Evolutionary conservation across 73 alveolate genomes (phyloP), one percentile per base, ranked within the genome.

Genomic region (Paramecium biaurelia): DNA sequence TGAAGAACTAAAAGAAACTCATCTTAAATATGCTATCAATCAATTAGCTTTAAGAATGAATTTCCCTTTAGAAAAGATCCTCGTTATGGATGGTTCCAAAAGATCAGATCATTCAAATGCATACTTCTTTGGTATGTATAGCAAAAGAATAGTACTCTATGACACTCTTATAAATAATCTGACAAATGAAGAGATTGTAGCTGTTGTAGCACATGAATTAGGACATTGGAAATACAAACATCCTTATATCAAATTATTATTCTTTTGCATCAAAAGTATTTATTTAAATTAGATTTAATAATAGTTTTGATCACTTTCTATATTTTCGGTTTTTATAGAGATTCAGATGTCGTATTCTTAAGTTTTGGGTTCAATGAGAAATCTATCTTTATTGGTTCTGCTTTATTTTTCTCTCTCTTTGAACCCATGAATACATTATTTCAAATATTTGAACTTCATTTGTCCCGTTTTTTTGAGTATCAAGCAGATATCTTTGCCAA

Each of bases 221-320:
- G 99, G 99, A 32, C 99, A 98, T 93, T 98, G 99, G 99, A 86
- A 89, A 58, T 93, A 92, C 85, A 92, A 92, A 34, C 99, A 98
- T 88, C 34, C 95, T 10, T 63, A 92, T 49, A 37, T 74, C 47
- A 94, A 58, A 38, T 70, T 87, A 74, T 43, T 18, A 86, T 67
- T 97, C 93, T 92, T 84, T 92, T 43, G 87, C 88, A 37, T 96
- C 92, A 92, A 93, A 84, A 92, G 45, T 94, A 5, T 85, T 89
- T 34, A 86, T 93, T 38, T 2, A 32, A 32, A 85, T 93, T 95
- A 74, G 2, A 47, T 47, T 47, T 95, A 87, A 34, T 57, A 86
- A 90, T 57, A 94, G 94, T 92, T 85, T 58, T 53, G 85, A 94
- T 24, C 18, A 95, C 56, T 86, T 95, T 92, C 49, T 89, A 76